Percentiles rank a stretch among this genome's conserved stretches.
These are phyloP conservation scores for Ligustrum vulgare DNA, from an alignment of 257 asterid genomes.

Conservation along the genomic window DNA sequence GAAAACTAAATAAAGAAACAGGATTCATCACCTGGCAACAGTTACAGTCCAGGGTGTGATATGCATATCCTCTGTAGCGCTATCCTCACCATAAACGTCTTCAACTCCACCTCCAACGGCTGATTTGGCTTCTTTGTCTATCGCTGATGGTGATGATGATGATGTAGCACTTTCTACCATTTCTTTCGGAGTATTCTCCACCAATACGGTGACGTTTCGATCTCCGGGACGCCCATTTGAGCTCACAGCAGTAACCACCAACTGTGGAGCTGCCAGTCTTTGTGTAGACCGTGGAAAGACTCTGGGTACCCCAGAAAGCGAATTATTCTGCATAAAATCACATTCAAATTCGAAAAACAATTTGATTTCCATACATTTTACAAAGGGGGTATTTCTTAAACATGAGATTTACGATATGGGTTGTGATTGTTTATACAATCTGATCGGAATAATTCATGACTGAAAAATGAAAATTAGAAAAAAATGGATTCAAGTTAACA, in stretches of 20 bases:
- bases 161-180: constrained; percentile 41
- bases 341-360: constrained; percentile 11
- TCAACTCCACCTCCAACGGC: constrained; percentile 68
- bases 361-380: not conserved
- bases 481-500: not conserved
- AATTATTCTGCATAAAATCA: constrained; percentile 52
- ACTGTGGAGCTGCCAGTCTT: constrained; percentile 53
- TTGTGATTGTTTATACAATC: constrained; percentile 10
- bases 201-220: constrained; percentile 65
- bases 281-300: constrained; percentile 52
- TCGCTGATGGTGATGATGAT: constrained; percentile 12
- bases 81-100: constrained; percentile 80
- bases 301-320: constrained; percentile 61
- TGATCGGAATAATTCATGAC: constrained; percentile 4
- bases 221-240: constrained; percentile 74
- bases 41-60: constrained; percentile 74
- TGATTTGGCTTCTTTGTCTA: constrained; percentile 36
- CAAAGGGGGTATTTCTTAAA: constrained; percentile 12
- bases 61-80: constrained; percentile 71
- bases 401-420: constrained; percentile 20
- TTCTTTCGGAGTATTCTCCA: constrained; percentile 57
- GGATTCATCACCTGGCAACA: constrained; percentile 62
- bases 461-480: not conserved
- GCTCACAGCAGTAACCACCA: constrained; percentile 55
- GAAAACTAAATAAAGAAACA: not conserved